Evolutionary conservation across 176 grass and related monocot species (phyloP).

Genomic region (Eremochloa ophiuroides): DNA sequence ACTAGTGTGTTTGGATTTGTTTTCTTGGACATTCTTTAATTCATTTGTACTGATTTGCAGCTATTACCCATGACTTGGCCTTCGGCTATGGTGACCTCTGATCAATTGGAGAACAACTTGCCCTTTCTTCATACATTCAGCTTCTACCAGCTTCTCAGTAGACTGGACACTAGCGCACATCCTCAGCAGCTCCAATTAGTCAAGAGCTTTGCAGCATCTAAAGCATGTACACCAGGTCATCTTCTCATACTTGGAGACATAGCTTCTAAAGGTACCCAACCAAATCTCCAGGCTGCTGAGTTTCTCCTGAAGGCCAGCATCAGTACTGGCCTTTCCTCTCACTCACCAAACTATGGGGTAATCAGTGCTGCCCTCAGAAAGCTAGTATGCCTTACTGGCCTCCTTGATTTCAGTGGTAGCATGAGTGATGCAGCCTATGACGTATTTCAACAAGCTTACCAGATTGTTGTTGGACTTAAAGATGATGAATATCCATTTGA

Average conservation of each 20-base stretch:
- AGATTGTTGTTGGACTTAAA: constrained; percentile 82
- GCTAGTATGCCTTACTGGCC: constrained; percentile 55
- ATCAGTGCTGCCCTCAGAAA: constrained; percentile 66
- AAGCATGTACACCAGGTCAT: constrained; percentile 53
- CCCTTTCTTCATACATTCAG: constrained; percentile 61
- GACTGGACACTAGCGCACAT: constrained; percentile 31
- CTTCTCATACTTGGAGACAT: constrained; percentile 58
- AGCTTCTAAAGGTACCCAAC: constrained; percentile 51
- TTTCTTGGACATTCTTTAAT: constrained; percentile 26
- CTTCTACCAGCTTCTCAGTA: constrained; percentile 66
- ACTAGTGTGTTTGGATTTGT: constrained; percentile 7
- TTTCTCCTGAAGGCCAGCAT: constrained; percentile 67
- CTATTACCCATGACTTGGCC: constrained; percentile 48
- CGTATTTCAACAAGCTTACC: constrained; percentile 72
- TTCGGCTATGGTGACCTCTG: constrained; percentile 25
- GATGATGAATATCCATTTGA: constrained; percentile 73
- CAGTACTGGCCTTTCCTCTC: constrained; percentile 53
- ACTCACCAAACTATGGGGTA: constrained; percentile 63
- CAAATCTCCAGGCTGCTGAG: constrained; percentile 63
- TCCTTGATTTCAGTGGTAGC: constrained; percentile 45
- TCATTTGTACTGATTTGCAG: constrained; percentile 38
- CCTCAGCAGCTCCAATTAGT: constrained; percentile 67
- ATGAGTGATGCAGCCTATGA: constrained; percentile 63
- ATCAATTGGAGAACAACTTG: constrained; percentile 45
- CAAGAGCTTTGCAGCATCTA: constrained; percentile 71